A percentile compares a stretch with the other conserved stretches of the same genome.
These are phyloP conservation scores for Malus sylvestris DNA, from an alignment of 306 rosid genomes.

Conservation along the genomic window DNA sequence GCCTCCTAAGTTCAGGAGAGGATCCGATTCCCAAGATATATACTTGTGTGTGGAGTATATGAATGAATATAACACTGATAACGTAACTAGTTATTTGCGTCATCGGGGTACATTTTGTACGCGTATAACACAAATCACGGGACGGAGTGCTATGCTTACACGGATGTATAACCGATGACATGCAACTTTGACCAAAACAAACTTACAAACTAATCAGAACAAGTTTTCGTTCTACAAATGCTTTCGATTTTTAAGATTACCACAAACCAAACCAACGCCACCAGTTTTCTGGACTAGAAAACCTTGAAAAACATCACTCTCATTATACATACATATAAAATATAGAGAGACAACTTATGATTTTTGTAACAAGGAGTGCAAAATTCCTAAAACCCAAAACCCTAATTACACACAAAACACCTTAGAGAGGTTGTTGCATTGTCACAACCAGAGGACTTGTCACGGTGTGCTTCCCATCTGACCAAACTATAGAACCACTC, in stretches of 20 bases:
- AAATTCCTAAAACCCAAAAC: slow-evolving; percentile 29
- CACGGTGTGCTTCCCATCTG: slow-evolving; percentile 73
- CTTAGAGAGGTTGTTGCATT: slow-evolving; percentile 76
- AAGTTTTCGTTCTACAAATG: slow-evolving; percentile 38
- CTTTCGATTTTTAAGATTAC: slow-evolving; percentile 37
- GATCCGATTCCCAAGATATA: too few species aligned
- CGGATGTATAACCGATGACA: too few species aligned
- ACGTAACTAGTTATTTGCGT: too few species aligned
- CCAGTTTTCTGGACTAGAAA: slow-evolving; percentile 44
- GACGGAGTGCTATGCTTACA: too few species aligned
- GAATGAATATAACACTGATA: too few species aligned
- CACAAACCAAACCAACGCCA: slow-evolving; percentile 27
- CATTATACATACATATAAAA: slow-evolving; percentile 25
- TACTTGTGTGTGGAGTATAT: too few species aligned
- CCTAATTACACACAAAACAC: background rate
- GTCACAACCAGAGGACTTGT: slow-evolving; percentile 83
- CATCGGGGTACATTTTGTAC: too few species aligned
- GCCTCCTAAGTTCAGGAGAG: accelerated
- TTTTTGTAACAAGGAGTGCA: slow-evolving; percentile 23
- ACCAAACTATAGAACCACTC: slow-evolving; percentile 71
- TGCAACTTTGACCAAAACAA: too few species aligned
- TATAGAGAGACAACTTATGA: slow-evolving; percentile 9
- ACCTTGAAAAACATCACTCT: slow-evolving; percentile 14
- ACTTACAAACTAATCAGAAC: background rate
- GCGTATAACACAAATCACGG: too few species aligned